A percentile compares a stretch with the other conserved stretches of the same genome.
Evolutionary conservation across 2,329 filamentous ascomycete genomes (phyloP).

Genomic region (Huntiella savannae): DNA sequence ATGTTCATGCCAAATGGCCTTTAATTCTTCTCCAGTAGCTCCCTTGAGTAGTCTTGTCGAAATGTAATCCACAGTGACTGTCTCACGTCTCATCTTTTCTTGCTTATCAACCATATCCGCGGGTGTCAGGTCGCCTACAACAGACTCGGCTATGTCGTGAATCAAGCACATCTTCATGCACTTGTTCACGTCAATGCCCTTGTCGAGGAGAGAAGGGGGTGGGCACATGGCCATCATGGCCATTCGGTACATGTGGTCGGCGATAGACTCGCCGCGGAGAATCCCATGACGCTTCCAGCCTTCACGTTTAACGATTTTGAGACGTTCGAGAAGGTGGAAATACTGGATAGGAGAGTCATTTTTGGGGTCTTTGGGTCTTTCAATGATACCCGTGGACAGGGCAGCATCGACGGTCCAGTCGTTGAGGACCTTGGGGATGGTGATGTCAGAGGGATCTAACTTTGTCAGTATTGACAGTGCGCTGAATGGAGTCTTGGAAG

Average conservation of each 20-base stretch:
- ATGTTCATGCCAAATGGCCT: slow-evolving; percentile 82
- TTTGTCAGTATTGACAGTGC: neutral
- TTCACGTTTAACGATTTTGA: slow-evolving; percentile 93
- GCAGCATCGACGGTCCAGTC: slow-evolving; percentile 15
- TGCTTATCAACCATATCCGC: slow-evolving; percentile 71
- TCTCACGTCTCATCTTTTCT: slow-evolving; percentile 79
- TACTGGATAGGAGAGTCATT: slow-evolving; percentile 59
- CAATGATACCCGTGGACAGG: slow-evolving; percentile 10
- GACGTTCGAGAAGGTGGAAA: slow-evolving; percentile 81
- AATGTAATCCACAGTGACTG: slow-evolving; percentile 81
- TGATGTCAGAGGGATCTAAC: slow-evolving; percentile 14
- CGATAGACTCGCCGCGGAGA: slow-evolving; percentile 63
- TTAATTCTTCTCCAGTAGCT: slow-evolving; percentile 46
- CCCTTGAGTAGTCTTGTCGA: slow-evolving; percentile 59
- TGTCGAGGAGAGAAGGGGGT: slow-evolving; percentile 49
- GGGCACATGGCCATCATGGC: slow-evolving; percentile 87
- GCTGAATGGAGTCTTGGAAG: neutral
- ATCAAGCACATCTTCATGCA: slow-evolving; percentile 93
- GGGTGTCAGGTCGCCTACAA: slow-evolving; percentile 96
- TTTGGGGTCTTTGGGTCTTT: slow-evolving; percentile 30
- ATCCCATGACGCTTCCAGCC: slow-evolving; percentile 88
- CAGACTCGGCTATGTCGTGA: slow-evolving; percentile 90
- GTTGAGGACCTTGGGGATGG: slow-evolving; percentile 14
- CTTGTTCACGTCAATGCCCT: slow-evolving; percentile 50
- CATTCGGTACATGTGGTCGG: slow-evolving; percentile 99